Conservation (phyloP, 345 rosid genomes). For the Isatis tinctoria region DNA sequence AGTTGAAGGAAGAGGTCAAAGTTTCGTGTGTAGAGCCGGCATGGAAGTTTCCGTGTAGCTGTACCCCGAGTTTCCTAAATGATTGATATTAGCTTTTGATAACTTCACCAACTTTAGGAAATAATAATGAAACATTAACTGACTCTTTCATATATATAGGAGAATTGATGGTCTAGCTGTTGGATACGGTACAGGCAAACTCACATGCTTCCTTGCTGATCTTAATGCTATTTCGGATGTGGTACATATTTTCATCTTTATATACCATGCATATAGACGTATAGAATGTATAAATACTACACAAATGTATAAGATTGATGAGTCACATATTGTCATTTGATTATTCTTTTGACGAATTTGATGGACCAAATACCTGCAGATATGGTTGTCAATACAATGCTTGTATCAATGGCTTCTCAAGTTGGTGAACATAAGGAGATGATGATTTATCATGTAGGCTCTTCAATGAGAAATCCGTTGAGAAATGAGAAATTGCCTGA, state of each 20-base stretch:
- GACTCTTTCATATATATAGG: slow-evolving; percentile 35
- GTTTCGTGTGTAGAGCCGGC: too few species aligned
- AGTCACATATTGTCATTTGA: background rate
- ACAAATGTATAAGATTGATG: background rate
- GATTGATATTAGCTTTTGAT: background rate
- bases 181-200: slow-evolving; percentile 70
- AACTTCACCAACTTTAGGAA: background rate
- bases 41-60: too few species aligned
- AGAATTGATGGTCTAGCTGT: slow-evolving; percentile 70
- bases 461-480: slow-evolving; percentile 52
- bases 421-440: slow-evolving; percentile 14
- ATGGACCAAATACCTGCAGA: slow-evolving; percentile 69
- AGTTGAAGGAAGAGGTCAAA: too few species aligned
- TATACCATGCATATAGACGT: background rate
- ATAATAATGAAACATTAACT: background rate
- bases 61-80: too few species aligned
- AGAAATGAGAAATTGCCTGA: slow-evolving; percentile 42
- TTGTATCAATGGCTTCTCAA: slow-evolving; percentile 55
- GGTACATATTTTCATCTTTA: slow-evolving; percentile 34
- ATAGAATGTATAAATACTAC: too few species aligned
- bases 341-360: background rate
- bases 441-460: slow-evolving; percentile 64
- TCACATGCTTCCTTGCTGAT: slow-evolving; percentile 65
- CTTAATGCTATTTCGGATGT: slow-evolving; percentile 50
- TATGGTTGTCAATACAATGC: slow-evolving; percentile 68